phyloP scores from a whole-genome alignment of 805 yeast genomes.

The Metschnikowia henanensis region DNA sequence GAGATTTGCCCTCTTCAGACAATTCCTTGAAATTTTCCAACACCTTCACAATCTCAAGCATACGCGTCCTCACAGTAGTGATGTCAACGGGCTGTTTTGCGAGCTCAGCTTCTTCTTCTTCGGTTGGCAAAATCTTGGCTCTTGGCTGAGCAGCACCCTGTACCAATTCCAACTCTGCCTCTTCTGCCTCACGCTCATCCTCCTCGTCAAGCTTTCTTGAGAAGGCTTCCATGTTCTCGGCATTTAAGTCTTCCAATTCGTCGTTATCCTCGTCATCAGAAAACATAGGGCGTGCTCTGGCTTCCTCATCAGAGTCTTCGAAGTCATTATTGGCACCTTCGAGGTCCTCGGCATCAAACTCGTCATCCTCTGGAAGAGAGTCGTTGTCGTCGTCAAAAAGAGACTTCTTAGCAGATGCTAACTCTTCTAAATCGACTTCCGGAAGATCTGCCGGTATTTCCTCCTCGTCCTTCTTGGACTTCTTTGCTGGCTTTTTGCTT shows the following conservation, averaged over 20 bases:
- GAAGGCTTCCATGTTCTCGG: slow-evolving; percentile 79
- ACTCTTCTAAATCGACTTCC: slow-evolving; percentile 65
- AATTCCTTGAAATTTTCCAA: slow-evolving; percentile 83
- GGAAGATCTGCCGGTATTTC: slow-evolving; percentile 45
- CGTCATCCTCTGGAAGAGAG: slow-evolving; percentile 40
- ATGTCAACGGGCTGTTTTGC: slow-evolving; percentile 66
- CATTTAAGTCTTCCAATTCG: slow-evolving; percentile 65
- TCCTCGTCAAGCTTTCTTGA: slow-evolving; percentile 64
- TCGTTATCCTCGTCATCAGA: slow-evolving; percentile 67
- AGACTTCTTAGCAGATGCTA: slow-evolving; percentile 68
- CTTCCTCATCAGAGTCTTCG: slow-evolving; percentile 63
- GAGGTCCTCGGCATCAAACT: slow-evolving; percentile 36
- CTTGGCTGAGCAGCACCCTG: slow-evolving; percentile 60
- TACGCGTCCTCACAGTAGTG: slow-evolving; percentile 84
- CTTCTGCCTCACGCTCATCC: slow-evolving; percentile 49
- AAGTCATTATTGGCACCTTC: slow-evolving; percentile 24
- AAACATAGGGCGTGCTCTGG: slow-evolving; percentile 67
- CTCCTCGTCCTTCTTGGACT: slow-evolving; percentile 15
- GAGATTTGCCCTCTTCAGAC: slow-evolving; percentile 83
- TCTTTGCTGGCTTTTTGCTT: slow-evolving; percentile 22
- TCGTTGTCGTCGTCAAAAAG: slow-evolving; percentile 75
- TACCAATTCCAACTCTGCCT: slow-evolving; percentile 53
- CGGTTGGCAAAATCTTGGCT: slow-evolving; percentile 74
- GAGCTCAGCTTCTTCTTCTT: slow-evolving; percentile 57
- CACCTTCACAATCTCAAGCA: slow-evolving; percentile 93